Base-by-base conservation (phyloP, 2,329 filamentous ascomycete species). In the Aspergillus sp. region DNA sequence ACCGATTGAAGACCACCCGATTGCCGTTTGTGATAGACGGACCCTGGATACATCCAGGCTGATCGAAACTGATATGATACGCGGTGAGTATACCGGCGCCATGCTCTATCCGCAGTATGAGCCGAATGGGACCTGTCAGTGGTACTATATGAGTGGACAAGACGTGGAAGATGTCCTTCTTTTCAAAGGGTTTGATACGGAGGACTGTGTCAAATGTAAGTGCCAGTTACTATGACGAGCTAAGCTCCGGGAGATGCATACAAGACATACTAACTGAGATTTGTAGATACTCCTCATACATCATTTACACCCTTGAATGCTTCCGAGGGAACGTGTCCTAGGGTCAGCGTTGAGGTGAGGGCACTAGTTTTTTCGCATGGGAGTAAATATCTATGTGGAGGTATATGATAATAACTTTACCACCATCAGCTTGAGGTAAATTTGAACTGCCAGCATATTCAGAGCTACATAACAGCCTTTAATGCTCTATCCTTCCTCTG, bases 101-200 rank as follows among this genome's bases (percentile, higher is more conserved):
- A 43, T 53, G 51, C 40, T 53, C 8, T 53, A 53, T 45, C 25
- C 51, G 12, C 41, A 37, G n/a, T 53, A 45, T 14, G 51, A 53
- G 21, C 51, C 41, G 25, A n/a, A 23, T 37, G 27, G 40, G 5
- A 17, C 15, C n/a, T 53, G 23, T 35, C 40, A 53, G 14, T 53
- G 51, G 51, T 53, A 53, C 8, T 53, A 43, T 53, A 53, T 53
- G 51, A 53, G 17, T 23, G 12, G 25, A 33, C 51, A 53, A 17
- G 51, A 27, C 1, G 25, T 23, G 12, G 41, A 53, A 2, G 51
- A 53, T 37, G 51, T 53, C 2, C 51, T 53, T 2, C 40, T 53
- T 0, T 53, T 53, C 2, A 46, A 53, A 17, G 51, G 51, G 3
- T 45, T 53, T 37, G 51, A 53, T 23, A 17, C 51, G 19, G n/a